Evolutionary conservation across 2,329 filamentous ascomycete species (phyloP).

Genomic region (Leptographium radiaticola): DNA sequence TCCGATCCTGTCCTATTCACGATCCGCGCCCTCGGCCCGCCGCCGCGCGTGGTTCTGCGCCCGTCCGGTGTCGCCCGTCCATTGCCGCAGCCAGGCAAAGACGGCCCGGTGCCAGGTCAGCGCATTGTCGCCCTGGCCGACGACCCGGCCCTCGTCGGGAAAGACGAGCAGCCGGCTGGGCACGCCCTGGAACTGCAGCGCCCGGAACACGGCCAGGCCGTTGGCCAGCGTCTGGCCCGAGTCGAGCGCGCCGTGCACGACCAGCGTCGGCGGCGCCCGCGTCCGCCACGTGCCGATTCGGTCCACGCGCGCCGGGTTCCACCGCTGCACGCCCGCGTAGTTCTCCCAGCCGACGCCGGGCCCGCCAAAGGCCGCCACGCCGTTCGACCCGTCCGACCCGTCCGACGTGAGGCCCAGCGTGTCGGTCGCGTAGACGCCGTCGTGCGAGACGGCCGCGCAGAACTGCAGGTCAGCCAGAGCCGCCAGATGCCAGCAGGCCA

Average conservation of each 20-base stretch:
- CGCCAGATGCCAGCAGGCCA: conserved; percentile 5
- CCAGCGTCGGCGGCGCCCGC: conserved; percentile 46
- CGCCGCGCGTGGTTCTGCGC: neutral
- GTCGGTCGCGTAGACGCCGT: conserved; percentile 27
- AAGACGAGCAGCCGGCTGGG: conserved; percentile 60
- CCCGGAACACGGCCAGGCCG: conserved; percentile 59
- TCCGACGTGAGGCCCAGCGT: conserved; percentile 12
- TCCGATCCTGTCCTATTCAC: too few relatives aligned
- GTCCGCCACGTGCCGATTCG: conserved; percentile 43
- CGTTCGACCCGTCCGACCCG: conserved; percentile 5
- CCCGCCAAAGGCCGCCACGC: conserved; percentile 26
- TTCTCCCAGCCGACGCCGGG: conserved; percentile 30
- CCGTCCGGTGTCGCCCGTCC: neutral
- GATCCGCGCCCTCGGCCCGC: too few relatives aligned
- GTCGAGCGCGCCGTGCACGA: conserved; percentile 59
- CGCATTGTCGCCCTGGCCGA: conserved; percentile 54
- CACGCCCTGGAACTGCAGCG: conserved; percentile 53
- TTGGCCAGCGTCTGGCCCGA: conserved; percentile 36
- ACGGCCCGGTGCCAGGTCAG: conserved; percentile 57
- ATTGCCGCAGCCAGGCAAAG: conserved; percentile 52
- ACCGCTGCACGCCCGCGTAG: conserved; percentile 32
- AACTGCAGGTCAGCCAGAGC: conserved; percentile 21
- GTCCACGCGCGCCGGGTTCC: conserved; percentile 32
- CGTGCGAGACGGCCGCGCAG: conserved; percentile 42
- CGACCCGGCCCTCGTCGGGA: conserved; percentile 61